These are phyloP conservation scores for Colletotrichum abscissum DNA, from an alignment of 2,329 filamentous ascomycete genomes.

Conservation along the genomic window DNA sequence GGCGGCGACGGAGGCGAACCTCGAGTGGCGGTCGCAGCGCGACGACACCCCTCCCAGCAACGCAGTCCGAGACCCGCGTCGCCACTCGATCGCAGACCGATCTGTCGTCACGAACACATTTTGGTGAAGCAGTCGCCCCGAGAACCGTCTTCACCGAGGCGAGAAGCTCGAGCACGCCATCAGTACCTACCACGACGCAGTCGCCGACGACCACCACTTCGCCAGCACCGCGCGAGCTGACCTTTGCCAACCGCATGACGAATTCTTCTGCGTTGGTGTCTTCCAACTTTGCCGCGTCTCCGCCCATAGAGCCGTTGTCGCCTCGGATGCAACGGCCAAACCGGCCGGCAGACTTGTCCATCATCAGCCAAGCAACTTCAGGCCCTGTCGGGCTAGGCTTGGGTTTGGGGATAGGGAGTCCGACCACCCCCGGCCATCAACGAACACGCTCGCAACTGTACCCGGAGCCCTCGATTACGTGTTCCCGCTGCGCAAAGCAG, in stretches of 20 bases:
- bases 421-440: slow-evolving; percentile 49
- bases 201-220: slow-evolving; percentile 26
- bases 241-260: slow-evolving; percentile 51
- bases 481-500: slow-evolving; percentile 74
- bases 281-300: slow-evolving; percentile 34
- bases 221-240: slow-evolving; percentile 43
- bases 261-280: slow-evolving; percentile 28
- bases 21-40: slow-evolving; percentile 66
- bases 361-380: slow-evolving; percentile 46
- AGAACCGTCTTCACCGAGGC: slow-evolving; percentile 55
- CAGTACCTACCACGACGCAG: slow-evolving; percentile 42
- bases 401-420: slow-evolving; percentile 46
- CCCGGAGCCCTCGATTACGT: slow-evolving; percentile 78
- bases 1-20: slow-evolving; percentile 60
- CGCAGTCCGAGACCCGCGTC: slow-evolving; percentile 57
- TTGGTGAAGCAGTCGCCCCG: slow-evolving; percentile 48
- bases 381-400: slow-evolving; percentile 43
- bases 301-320: slow-evolving; percentile 32
- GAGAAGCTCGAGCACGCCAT: slow-evolving; percentile 53
- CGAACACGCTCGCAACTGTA: slow-evolving; percentile 63
- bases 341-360: slow-evolving; percentile 54
- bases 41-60: slow-evolving; percentile 58
- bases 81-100: slow-evolving; percentile 75
- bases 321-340: slow-evolving; percentile 39
- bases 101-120: slow-evolving; percentile 58